Conservation (phyloP, 1,139 yeast genomes). For the Scheffersomyces segobiensis region DNA sequence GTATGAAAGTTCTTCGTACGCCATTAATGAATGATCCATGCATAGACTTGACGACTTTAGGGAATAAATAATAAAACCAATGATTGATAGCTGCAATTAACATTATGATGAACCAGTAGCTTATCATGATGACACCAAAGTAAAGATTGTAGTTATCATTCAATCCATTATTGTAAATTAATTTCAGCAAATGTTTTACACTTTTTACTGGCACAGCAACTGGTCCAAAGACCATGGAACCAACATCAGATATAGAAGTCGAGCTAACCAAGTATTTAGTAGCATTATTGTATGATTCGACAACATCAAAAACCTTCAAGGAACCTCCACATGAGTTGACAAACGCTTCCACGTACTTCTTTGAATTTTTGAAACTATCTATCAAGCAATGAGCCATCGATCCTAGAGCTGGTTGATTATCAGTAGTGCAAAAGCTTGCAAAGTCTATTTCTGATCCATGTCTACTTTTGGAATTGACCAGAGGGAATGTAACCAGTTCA, state of each 20-base stretch:
- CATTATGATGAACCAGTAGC: constrained; percentile 15
- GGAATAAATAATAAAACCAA: constrained; percentile 10
- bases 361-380: background rate
- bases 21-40: constrained; percentile 11
- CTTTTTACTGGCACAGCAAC: constrained; percentile 8
- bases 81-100: constrained; percentile 12
- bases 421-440: background rate
- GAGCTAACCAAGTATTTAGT: constrained; percentile 1
- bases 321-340: constrained; percentile 2
- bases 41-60: constrained; percentile 5
- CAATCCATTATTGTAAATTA: background rate
- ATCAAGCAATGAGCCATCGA: constrained; percentile 5
- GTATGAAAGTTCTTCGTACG: constrained; percentile 7
- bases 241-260: background rate
- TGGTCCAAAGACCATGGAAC: background rate
- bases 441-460: background rate
- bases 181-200: background rate
- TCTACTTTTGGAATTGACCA: background rate
- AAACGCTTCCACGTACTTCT: constrained; percentile 1
- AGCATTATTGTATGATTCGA: constrained; percentile 4
- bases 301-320: background rate
- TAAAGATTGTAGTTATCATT: constrained; percentile 11
- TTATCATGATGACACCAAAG: constrained; percentile 15
- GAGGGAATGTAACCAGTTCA: background rate
- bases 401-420: constrained; percentile 5